Conservation (phyloP, 2,329 filamentous ascomycete species). For the Phialocephala sp. region DNA sequence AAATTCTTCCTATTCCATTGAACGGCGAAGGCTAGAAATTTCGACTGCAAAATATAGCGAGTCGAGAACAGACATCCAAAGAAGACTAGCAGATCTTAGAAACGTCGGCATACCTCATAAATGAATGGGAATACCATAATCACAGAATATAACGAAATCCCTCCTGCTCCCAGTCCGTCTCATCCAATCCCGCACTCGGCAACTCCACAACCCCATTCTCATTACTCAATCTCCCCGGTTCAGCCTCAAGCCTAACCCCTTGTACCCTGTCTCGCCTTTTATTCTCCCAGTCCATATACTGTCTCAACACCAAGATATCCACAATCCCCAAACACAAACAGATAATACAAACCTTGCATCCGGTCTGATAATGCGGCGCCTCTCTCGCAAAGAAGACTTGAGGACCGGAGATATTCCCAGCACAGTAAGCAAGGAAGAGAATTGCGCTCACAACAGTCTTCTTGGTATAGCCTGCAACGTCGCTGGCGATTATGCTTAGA, state of each 20-base stretch:
- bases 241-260: constrained; percentile 25
- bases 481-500: constrained; percentile 59
- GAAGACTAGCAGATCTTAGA: no score
- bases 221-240: constrained; percentile 9
- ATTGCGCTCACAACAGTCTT: constrained; percentile 66
- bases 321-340: constrained; percentile 22
- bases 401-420: constrained; percentile 70
- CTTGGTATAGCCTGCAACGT: constrained; percentile 70
- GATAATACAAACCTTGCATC: constrained; percentile 21
- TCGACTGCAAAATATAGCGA: no score
- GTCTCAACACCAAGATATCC: constrained; percentile 23
- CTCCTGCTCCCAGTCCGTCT: constrained; percentile 30
- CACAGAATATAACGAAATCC: constrained; percentile 28
- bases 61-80: no score
- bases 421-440: constrained; percentile 64
- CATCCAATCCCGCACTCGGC: constrained; percentile 18
- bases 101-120: no score
- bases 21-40: no score
- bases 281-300: constrained; percentile 33
- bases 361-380: constrained; percentile 57
- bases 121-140: not conserved
- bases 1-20: no score
- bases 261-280: constrained; percentile 27
- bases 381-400: constrained; percentile 63
- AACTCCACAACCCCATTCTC: constrained; percentile 19